These are phyloP conservation scores for Saccharomycopsis selenospora DNA, from an alignment of 805 yeast genomes.

Conservation along the genomic window DNA sequence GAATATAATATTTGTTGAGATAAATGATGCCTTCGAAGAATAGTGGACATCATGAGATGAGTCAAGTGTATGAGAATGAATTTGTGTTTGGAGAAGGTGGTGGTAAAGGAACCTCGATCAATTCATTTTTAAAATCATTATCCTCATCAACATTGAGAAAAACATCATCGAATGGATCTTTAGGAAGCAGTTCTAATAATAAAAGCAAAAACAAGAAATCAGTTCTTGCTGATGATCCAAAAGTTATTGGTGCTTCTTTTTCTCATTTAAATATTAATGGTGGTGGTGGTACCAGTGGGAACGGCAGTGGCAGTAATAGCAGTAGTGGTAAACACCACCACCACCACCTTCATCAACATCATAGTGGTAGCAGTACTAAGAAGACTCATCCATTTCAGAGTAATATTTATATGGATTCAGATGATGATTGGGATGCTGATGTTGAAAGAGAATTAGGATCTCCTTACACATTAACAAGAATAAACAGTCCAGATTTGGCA, in stretches of 20 bases:
- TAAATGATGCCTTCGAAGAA: slow-evolving; percentile 22
- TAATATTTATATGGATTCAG: slow-evolving; percentile 55
- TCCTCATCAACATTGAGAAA: slow-evolving; percentile 25
- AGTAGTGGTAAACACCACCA: slow-evolving; percentile 10
- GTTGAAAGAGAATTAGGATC: slow-evolving; percentile 33
- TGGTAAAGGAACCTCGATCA: slow-evolving; percentile 54
- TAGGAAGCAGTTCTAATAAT: slow-evolving; percentile 19
- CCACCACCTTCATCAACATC: slow-evolving; percentile 20
- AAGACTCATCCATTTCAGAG: slow-evolving; percentile 14
- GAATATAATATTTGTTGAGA: neutral
- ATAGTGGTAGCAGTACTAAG: slow-evolving; percentile 2
- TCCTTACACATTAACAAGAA: neutral
- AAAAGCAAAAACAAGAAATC: slow-evolving; percentile 23
- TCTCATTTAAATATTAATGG: slow-evolving; percentile 44
- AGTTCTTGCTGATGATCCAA: slow-evolving; percentile 30
- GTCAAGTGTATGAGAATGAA: slow-evolving; percentile 34
- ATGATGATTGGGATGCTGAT: slow-evolving; percentile 91
- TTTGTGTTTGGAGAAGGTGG: slow-evolving; percentile 64
- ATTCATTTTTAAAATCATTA: slow-evolving; percentile 42
- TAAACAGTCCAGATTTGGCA: slow-evolving; percentile 29
- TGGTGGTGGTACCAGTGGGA: neutral
- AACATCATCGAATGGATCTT: slow-evolving; percentile 20
- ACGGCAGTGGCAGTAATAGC: neutral
- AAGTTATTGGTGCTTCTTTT: slow-evolving; percentile 48
- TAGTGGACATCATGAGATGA: neutral